A percentile compares a stretch with the other conserved stretches of the same genome.
phyloP scores from a whole-genome alignment of 2,329 filamentous ascomycete species.

The Diaporthe sp. region DNA sequence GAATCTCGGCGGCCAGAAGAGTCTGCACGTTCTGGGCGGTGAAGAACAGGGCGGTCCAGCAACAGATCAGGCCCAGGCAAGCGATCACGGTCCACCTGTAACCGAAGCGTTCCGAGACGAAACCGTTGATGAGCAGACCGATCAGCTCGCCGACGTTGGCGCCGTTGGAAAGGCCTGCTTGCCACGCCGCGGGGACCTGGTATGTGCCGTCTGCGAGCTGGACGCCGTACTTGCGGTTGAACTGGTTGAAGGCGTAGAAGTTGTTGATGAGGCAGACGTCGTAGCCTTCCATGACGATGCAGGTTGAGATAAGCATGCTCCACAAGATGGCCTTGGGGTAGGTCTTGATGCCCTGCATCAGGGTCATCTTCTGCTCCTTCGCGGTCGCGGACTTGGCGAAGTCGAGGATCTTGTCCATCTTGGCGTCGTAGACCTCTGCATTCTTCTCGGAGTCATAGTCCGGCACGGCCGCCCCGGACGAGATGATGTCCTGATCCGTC shows the following conservation, averaged over 20 bases:
- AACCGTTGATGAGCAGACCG: slow-evolving; percentile 76
- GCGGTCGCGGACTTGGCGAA: slow-evolving; percentile 66
- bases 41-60: slow-evolving; percentile 75
- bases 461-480: slow-evolving; percentile 35
- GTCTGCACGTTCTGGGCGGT: slow-evolving; percentile 72
- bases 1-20: slow-evolving; percentile 72
- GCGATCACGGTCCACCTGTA: slow-evolving; percentile 75
- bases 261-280: slow-evolving; percentile 87
- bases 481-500: slow-evolving; percentile 32
- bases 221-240: slow-evolving; percentile 48
- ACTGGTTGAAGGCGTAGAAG: slow-evolving; percentile 65
- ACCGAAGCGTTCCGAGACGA: slow-evolving; percentile 76
- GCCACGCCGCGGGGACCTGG: slow-evolving; percentile 54
- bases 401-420: slow-evolving; percentile 56
- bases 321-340: slow-evolving; percentile 91
- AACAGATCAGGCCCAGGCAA: slow-evolving; percentile 66
- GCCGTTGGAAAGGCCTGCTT: slow-evolving; percentile 56
- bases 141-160: slow-evolving; percentile 75
- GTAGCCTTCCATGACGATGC: slow-evolving; percentile 93
- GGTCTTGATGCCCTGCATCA: slow-evolving; percentile 81
- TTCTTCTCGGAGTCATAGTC: slow-evolving; percentile 37
- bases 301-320: slow-evolving; percentile 89
- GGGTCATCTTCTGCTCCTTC: slow-evolving; percentile 78
- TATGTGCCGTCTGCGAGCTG: slow-evolving; percentile 45
- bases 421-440: slow-evolving; percentile 42